These are phyloP conservation scores for Nemophila menziesii DNA, from an alignment of 257 asterid species.

Conservation along the genomic window DNA sequence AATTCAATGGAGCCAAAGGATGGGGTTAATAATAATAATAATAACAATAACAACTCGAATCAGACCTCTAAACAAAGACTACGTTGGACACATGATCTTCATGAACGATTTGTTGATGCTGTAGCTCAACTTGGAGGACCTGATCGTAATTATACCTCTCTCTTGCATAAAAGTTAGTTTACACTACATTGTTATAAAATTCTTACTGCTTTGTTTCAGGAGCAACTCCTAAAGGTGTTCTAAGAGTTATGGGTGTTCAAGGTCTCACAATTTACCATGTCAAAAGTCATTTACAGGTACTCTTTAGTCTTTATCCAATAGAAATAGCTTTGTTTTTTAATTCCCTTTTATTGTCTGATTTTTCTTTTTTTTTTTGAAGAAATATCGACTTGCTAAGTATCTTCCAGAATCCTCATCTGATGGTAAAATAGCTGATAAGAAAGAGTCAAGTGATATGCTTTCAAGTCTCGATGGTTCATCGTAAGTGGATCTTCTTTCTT, in stretches of 20 bases:
- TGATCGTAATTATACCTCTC: conserved; percentile 52
- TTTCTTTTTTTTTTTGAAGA: conserved; percentile 36
- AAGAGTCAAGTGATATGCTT: conserved; percentile 69
- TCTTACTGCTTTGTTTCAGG: conserved; percentile 38
- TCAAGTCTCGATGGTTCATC: conserved; percentile 80
- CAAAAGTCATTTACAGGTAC: conserved; percentile 91
- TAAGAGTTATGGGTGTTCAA: conserved; percentile 96
- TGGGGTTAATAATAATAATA: conserved; percentile 31
- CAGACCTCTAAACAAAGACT: conserved; percentile 85
- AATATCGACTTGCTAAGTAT: conserved; percentile 96
- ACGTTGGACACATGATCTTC: conserved; percentile 97
- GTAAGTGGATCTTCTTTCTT: conserved; percentile 43
- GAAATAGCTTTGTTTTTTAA: conserved; percentile 2
- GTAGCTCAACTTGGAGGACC: conserved; percentile 99
- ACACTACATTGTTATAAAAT: background rate
- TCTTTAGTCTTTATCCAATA: conserved; percentile 7
- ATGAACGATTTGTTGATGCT: conserved; percentile 86
- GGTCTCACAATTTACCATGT: conserved; percentile 96
- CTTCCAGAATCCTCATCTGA: conserved; percentile 93
- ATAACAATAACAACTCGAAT: conserved; percentile 37
- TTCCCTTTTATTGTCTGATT: conserved; percentile 10
- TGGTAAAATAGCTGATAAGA: conserved; percentile 79
- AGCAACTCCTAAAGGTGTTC: conserved; percentile 99
- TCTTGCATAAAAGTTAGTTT: background rate
- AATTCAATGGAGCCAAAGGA: conserved; percentile 47